Evolutionary conservation across 163 green algal genomes (phyloP).

Genomic region (Chlamydomonas reinhardtii): DNA sequence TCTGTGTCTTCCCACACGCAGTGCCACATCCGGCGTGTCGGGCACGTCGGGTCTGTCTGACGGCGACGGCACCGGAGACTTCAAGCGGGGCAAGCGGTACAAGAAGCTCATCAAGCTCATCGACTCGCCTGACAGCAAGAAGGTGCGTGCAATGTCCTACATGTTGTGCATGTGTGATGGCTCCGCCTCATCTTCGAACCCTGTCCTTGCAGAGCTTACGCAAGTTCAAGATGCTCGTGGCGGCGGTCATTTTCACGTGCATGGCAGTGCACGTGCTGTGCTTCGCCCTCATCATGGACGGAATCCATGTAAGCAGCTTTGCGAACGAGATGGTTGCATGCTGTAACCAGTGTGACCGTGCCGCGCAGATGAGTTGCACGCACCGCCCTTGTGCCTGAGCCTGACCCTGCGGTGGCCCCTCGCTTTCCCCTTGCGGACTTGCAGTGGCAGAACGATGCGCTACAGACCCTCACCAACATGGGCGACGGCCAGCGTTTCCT

Average conservation of each 20-base stretch:
- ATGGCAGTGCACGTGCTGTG: slow-evolving; percentile 14
- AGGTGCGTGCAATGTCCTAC: not conserved
- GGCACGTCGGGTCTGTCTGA: not conserved
- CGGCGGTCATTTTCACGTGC: not conserved
- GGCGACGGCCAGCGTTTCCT: not conserved
- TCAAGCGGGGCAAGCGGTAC: slow-evolving; percentile 40
- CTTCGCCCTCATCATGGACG: slow-evolving; percentile 25
- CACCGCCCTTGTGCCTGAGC: no score
- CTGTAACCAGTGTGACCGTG: no score
- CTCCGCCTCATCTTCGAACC: no score
- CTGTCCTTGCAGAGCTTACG: not conserved
- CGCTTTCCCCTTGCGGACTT: no score
- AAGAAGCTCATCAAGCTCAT: slow-evolving; percentile 33
- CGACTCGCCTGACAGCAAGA: slow-evolving; percentile 22
- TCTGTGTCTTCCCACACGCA: no score
- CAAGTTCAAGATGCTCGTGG: not conserved
- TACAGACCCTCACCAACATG: not conserved
- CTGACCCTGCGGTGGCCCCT: no score
- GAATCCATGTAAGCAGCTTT: not conserved
- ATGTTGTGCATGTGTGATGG: no score
- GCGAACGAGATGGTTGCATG: no score
- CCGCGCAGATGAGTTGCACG: no score
- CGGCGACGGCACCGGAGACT: not conserved
- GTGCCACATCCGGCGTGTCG: not conserved
- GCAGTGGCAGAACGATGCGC: not conserved